Conservation (phyloP, 2,329 filamentous ascomycete species). For the Fusarium lyarnte region DNA sequence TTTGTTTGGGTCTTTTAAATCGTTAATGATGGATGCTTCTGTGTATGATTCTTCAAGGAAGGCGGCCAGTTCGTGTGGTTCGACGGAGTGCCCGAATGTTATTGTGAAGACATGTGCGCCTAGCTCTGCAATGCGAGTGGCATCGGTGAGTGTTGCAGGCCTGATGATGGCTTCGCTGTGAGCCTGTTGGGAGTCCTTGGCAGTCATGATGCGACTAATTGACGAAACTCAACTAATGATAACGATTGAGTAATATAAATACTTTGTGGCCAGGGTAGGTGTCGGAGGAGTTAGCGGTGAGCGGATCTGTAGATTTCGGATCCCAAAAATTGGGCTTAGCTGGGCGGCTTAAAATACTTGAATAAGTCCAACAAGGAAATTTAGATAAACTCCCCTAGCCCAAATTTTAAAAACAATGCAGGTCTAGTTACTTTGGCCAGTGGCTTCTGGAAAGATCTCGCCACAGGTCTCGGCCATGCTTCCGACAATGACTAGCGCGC, state of each 20-base stretch:
- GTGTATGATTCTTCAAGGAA: slow-evolving; percentile 53
- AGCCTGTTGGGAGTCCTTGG: neutral
- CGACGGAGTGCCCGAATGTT: slow-evolving; percentile 55
- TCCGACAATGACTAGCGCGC: neutral
- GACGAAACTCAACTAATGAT: neutral
- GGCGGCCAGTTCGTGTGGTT: slow-evolving; percentile 48
- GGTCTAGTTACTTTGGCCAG: neutral
- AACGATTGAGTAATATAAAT: neutral
- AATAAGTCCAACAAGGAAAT: neutral
- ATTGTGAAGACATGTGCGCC: slow-evolving; percentile 50
- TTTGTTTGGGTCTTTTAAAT: slow-evolving; percentile 39
- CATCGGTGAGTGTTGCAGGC: slow-evolving; percentile 11
- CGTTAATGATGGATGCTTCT: slow-evolving; percentile 43
- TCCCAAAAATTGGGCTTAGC: neutral
- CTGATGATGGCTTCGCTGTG: slow-evolving; percentile 2
- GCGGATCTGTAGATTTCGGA: neutral
- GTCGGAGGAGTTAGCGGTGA: neutral
- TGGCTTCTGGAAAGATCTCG: slow-evolving; percentile 9
- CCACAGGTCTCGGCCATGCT: neutral
- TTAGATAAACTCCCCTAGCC: neutral
- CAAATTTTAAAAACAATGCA: neutral
- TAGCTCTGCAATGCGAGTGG: slow-evolving; percentile 44
- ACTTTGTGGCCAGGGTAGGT: neutral
- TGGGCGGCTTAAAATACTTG: neutral
- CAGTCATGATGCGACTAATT: neutral